Percentiles rank a stretch among this genome's conserved stretches.
phyloP scores from a whole-genome alignment of 2,329 filamentous ascomycete species.

The Cercospora beticola region DNA sequence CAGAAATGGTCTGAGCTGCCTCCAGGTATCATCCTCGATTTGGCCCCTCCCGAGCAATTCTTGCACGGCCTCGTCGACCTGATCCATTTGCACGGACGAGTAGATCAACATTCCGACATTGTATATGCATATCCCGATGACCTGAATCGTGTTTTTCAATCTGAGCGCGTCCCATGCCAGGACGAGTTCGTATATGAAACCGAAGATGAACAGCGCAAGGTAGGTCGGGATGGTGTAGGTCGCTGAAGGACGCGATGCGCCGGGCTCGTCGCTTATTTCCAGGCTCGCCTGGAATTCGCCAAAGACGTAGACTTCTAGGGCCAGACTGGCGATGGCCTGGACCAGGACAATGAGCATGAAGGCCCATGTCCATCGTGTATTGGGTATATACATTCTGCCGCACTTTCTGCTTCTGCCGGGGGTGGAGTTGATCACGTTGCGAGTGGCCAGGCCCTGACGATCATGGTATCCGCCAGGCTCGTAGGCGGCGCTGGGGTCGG shows the following conservation, averaged over 20 bases:
- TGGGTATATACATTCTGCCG: constrained; percentile 70
- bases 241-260: constrained; percentile 14
- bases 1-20: constrained; percentile 69
- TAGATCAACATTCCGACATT: constrained; percentile 92
- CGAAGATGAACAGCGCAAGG: constrained; percentile 94
- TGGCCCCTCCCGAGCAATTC: constrained; percentile 50
- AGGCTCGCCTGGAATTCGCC: constrained; percentile 72
- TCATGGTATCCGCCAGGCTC: constrained; percentile 50
- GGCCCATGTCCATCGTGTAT: constrained; percentile 81
- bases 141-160: constrained; percentile 96
- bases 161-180: constrained; percentile 91
- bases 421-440: constrained; percentile 29
- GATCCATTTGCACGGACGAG: constrained; percentile 86
- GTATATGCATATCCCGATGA: constrained; percentile 91
- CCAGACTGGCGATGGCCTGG: constrained; percentile 78
- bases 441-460: constrained; percentile 51
- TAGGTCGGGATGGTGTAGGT: constrained; percentile 79
- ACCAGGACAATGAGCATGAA: constrained; percentile 73
- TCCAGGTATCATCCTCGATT: constrained; percentile 61
- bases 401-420: constrained; percentile 37
- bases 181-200: constrained; percentile 86
- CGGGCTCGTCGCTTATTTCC: constrained; percentile 19
- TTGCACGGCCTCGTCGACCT: constrained; percentile 73
- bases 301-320: constrained; percentile 88
- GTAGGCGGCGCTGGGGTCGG: constrained; percentile 38